Evolutionary conservation across 2,329 filamentous ascomycete genomes (phyloP), one percentile per base, ranked within the genome.

Genomic region (Thermoascus crustaceus): DNA sequence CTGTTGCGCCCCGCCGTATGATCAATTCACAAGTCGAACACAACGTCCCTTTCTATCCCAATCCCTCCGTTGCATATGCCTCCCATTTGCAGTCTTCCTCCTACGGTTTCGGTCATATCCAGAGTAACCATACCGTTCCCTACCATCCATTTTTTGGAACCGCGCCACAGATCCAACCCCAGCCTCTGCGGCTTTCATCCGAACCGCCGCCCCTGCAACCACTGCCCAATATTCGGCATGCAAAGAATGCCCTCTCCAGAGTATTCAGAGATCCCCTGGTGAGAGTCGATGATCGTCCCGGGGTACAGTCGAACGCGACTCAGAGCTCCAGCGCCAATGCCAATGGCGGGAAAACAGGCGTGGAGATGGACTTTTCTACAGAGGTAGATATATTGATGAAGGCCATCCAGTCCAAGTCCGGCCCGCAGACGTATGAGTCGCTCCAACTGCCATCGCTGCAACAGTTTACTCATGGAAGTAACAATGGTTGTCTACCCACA

Each of bases 361-460:
- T 44, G 2, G 67, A 74, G n/a, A 64, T 76, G 24, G 71, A 75
- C 41, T 89, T 88, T 55, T 73, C 76, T n/a, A 94, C 87, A 0
- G 77, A 85, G 40, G 79, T 95, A 23, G 88, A 95, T 55, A 80
- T 78, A 26, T 65, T 96, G 26, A 94, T 95, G 86, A 86, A 82
- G 60, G 77, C 82, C 1, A 89, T 95, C 30, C 87, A 94, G 57
- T 67, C 75, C 29, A 83, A 82, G 51, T 61, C 70, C 22, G 36
- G 30, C 23, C 37, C 46, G 32, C 41, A 52, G 11, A 46, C 49
- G 22, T 38, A 41, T 24, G 45, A 61, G 44, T 35, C 35, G 36
- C 55, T 55, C 20, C 54, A 58, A 34, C 43, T 57, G 13, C 54
- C 60, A 23, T 49, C 55, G 9, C 49, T 60, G 4, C 63, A 62